Evolutionary conservation across 1,139 yeast species (phyloP), one percentile per base, ranked within the genome.

Genomic region (Yamadazyma triangularis): DNA sequence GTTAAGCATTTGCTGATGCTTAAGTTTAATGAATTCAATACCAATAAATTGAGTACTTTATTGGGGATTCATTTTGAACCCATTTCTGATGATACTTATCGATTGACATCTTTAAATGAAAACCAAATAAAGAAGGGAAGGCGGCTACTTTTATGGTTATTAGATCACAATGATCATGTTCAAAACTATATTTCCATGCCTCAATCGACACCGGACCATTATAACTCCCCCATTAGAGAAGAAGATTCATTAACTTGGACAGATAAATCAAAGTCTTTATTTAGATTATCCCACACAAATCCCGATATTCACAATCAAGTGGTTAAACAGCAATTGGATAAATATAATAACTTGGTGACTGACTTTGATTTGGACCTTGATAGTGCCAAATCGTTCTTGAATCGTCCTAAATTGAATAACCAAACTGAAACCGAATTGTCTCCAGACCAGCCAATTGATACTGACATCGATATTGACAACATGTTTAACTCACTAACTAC

Each of bases 141-240:
- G 37, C 42, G 74, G 27, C 50, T 67, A 13, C 39, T 69, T 13
- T 38, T 64, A 31, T 67, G 73, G 73, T 40, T 50, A 15, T 46
- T 68, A 30, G 55, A 63, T 39, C 53, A 54, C 35, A 64, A 64
- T 32, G 44, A 52, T 20, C 71, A 63, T 38, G 31, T 47, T 12
- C 41, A 42, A 13, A 50, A 51, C 25, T 27, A 28, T 15, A 30
- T 63, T 18, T 30, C 45, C 8, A n/a, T n/a, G n/a, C 25, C 59
- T 4, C n/a, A n/a, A n/a, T n/a, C n/a, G n/a, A n/a, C n/a, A n/a
- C n/a, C n/a, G n/a, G n/a, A n/a, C n/a, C n/a, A n/a, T n/a, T n/a
- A n/a, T n/a, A n/a, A n/a, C n/a, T 56, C 62, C 2, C 67, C 69
- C 1, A 58, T 36, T 36, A 45, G 47, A 26, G 65, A 63, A 36